A percentile compares a stretch with the other conserved stretches of the same genome.
Evolutionary conservation across 495 filamentous ascomycete species (phyloP).

Genomic region (Endocarpon pusillum): DNA sequence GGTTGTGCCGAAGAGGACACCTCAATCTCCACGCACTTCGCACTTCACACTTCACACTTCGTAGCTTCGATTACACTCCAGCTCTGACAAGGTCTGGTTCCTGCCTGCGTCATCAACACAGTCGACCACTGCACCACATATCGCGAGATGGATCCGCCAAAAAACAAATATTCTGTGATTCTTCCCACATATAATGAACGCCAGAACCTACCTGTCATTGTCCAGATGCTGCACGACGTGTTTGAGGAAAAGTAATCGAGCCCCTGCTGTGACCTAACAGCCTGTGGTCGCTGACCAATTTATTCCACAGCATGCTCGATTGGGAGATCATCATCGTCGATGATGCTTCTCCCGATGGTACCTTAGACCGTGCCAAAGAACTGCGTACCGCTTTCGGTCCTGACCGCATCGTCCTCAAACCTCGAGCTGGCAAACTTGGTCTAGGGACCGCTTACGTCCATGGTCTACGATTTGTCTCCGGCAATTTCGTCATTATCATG

Average conservation of each 20-base stretch:
- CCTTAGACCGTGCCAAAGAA: conserved; percentile 74
- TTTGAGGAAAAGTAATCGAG: conserved; percentile 53
- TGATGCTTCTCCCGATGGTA: conserved; percentile 93
- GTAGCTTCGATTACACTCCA: too few species aligned
- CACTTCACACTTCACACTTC: too few species aligned
- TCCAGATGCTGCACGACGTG: conserved; percentile 78
- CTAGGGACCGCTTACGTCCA: conserved; percentile 95
- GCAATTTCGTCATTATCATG: conserved; percentile 98
- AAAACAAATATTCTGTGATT: conserved; percentile 87
- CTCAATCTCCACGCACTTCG: too few species aligned
- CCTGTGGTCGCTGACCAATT: conserved; percentile 2
- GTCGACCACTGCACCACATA: too few species aligned
- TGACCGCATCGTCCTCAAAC: conserved; percentile 62
- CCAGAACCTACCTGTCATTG: conserved; percentile 86
- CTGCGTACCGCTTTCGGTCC: conserved; percentile 66
- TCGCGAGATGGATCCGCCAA: conserved; percentile 23
- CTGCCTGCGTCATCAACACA: too few species aligned
- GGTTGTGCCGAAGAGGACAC: too few species aligned
- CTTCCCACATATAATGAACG: conserved; percentile 98
- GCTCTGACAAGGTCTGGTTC: too few species aligned
- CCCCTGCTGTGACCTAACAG: background rate
- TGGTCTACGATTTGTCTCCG: conserved; percentile 68
- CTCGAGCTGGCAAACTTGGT: conserved; percentile 85
- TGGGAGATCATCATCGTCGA: conserved; percentile 97
- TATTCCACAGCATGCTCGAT: conserved; percentile 54